These are phyloP conservation scores for Firmiana major DNA, from an alignment of 345 rosid species.

Conservation along the genomic window DNA sequence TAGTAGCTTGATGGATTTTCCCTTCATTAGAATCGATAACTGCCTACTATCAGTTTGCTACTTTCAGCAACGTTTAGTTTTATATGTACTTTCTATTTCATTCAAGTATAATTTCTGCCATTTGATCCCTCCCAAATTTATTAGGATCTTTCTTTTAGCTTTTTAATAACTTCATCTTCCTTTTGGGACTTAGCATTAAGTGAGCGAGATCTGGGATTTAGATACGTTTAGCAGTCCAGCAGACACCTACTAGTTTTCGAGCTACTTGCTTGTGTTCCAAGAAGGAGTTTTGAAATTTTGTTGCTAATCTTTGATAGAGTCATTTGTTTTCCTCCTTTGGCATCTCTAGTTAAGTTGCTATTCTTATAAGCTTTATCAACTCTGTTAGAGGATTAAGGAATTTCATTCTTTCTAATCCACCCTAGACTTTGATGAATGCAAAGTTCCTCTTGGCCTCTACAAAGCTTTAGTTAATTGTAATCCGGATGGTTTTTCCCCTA, in stretches of 20 bases:
- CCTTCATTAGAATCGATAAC: not conserved
- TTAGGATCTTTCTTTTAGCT: not conserved
- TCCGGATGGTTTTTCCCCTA: not conserved
- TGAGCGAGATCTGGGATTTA: not conserved
- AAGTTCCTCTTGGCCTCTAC: not conserved
- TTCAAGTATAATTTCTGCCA: not conserved
- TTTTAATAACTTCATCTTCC: not conserved
- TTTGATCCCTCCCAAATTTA: not conserved
- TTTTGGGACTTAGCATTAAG: not conserved
- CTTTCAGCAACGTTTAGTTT: not conserved
- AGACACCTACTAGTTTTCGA: not conserved
- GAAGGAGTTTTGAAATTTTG: not conserved
- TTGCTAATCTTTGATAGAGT: not conserved
- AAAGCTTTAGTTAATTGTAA: not conserved
- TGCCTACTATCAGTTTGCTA: not conserved
- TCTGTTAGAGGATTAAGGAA: not conserved
- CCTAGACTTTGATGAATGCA: not conserved
- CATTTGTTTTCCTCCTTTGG: not conserved
- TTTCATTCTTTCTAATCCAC: not conserved
- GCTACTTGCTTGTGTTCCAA: not conserved
- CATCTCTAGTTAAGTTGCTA: not conserved
- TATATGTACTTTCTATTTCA: not conserved
- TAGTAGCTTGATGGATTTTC: slow-evolving; percentile 1
- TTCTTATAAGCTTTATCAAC: not conserved
- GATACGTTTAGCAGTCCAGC: not conserved